These are phyloP conservation scores for Lentinula boryana DNA, from an alignment of 768 basidiomycete genomes.

Conservation along the genomic window DNA sequence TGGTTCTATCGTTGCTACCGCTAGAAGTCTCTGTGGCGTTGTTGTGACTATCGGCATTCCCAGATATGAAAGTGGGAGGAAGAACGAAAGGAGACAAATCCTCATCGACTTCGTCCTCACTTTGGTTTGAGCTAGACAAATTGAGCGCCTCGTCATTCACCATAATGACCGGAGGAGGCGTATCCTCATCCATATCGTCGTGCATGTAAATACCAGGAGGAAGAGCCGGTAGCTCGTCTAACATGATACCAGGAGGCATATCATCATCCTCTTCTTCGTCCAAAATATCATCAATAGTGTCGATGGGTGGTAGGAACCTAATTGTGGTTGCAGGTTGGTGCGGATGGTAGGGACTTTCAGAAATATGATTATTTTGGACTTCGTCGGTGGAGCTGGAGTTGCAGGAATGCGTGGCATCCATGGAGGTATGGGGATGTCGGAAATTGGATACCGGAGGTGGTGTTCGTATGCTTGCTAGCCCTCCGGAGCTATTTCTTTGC, in stretches of 20 bases:
- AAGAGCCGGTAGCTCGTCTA: background rate
- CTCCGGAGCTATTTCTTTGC: background rate
- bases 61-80: background rate
- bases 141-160: background rate
- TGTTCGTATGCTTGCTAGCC: background rate
- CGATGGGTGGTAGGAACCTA: background rate
- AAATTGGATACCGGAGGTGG: background rate
- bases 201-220: background rate
- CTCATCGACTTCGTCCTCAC: background rate
- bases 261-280: slow-evolving; percentile 3
- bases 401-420: background rate
- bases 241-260: slow-evolving; percentile 2
- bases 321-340: background rate
- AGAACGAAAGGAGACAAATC: background rate
- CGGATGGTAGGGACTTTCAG: background rate
- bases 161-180: background rate
- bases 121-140: no score
- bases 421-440: background rate
- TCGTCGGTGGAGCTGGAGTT: background rate
- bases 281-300: background rate
- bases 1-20: background rate
- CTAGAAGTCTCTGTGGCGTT: no score
- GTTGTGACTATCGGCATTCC: no score
- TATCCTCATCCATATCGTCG: background rate
- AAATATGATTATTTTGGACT: background rate